These are phyloP conservation scores for Citrus medica DNA, from an alignment of 345 rosid genomes.

Conservation along the genomic window DNA sequence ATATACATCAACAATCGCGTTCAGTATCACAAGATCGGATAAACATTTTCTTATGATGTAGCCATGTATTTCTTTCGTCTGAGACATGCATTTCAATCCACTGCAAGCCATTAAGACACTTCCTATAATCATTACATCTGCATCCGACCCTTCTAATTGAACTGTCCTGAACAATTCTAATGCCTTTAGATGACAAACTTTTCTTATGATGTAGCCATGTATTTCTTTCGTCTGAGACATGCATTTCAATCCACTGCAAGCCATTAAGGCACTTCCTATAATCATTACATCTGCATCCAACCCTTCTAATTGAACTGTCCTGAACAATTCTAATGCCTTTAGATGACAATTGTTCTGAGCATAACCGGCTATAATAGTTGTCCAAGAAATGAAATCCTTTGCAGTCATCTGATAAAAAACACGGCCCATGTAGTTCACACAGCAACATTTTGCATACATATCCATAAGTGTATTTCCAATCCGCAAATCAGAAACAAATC, in stretches of 20 bases:
- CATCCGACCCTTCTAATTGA: constrained; percentile 36
- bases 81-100: constrained; percentile 34
- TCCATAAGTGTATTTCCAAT: constrained; percentile 73
- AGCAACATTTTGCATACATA: constrained; percentile 75
- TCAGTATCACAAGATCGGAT: constrained; percentile 57
- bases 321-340: constrained; percentile 46
- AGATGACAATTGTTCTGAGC: constrained; percentile 52
- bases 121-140: constrained; percentile 73
- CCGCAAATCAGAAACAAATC: constrained; percentile 46
- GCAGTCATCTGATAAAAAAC: constrained; percentile 48
- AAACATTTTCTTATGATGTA: constrained; percentile 48
- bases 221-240: constrained; percentile 51
- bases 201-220: constrained; percentile 59
- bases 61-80: constrained; percentile 71
- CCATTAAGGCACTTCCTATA: constrained; percentile 69
- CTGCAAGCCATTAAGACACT: constrained; percentile 65
- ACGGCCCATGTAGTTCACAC: constrained; percentile 46
- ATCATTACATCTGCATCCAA: constrained; percentile 57
- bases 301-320: constrained; percentile 41
- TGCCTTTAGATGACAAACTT: constrained; percentile 43
- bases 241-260: constrained; percentile 51
- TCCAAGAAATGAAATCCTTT: constrained; percentile 83
- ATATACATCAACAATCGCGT: constrained; percentile 59
- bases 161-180: constrained; percentile 45
- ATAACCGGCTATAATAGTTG: constrained; percentile 68